These are phyloP conservation scores for Citrus maxima DNA, from an alignment of 345 rosid genomes.

Conservation along the genomic window DNA sequence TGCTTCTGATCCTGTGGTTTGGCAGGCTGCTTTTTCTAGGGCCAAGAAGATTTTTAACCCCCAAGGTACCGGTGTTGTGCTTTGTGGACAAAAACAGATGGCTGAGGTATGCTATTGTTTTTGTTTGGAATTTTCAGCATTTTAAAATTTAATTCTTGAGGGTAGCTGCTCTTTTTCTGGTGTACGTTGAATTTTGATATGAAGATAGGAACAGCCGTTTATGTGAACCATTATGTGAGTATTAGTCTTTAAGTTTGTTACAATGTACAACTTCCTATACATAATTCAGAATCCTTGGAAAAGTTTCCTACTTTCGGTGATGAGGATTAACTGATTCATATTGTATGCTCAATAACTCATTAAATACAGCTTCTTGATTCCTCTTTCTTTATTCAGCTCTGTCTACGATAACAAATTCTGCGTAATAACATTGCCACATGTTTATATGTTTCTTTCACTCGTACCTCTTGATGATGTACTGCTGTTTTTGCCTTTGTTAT, in stretches of 20 bases:
- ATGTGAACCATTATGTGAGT: background rate
- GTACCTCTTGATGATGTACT: background rate
- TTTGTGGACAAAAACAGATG: slow-evolving; percentile 98
- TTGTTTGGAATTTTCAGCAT: background rate
- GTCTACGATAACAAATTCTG: background rate
- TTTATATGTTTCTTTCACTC: background rate
- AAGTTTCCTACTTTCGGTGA: no score
- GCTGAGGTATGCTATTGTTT: slow-evolving; percentile 57
- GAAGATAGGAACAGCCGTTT: background rate
- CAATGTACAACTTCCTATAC: background rate
- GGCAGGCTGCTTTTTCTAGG: slow-evolving; percentile 84
- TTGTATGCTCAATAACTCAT: background rate
- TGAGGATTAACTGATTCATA: no score
- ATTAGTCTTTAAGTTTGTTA: background rate
- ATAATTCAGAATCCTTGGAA: background rate
- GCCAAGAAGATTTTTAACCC: slow-evolving; percentile 56
- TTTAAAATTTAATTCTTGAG: background rate
- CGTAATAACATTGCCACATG: background rate
- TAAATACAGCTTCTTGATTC: background rate
- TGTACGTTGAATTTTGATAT: background rate
- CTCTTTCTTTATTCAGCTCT: background rate
- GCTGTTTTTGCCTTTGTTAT: background rate
- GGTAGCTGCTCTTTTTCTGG: background rate
- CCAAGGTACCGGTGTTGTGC: slow-evolving; percentile 64
- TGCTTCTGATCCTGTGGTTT: slow-evolving; percentile 4